Base-by-base conservation (phyloP, 345 rosid species). In the Noccaea bulbosa region DNA sequence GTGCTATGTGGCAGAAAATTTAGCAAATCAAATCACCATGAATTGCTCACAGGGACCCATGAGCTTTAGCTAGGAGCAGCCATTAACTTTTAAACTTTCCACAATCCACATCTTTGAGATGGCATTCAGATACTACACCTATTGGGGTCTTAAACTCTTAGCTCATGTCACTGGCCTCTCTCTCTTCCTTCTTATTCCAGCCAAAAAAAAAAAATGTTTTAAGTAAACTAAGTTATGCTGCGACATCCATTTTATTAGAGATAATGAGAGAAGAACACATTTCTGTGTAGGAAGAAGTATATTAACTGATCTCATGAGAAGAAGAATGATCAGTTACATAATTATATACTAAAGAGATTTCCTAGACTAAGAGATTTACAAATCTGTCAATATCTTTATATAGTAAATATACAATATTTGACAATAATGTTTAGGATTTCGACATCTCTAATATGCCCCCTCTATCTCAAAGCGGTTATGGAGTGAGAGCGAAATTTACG, bases 21-120 rank as follows among this genome's bases (percentile, higher is more conserved):
- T 70, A 50, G 71, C 79, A 56, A 76, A 63, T 69, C 65, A 69
- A 40, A 76, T 55, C 54, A 33, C 7, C 52, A 32, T 11, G 67
- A 70, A 46, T 70, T 76, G 71, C 79, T 70, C 54, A 22, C 43
- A 76, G 75, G 79, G 75, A 22, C 79, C 79, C 75, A 64, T 70
- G 71, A 76, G 49, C 79, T 76, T 41, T 64, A 64, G 41, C 54
- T 70, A 64, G 24, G 39, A 64, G 79, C 79, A 70, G 71, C 71
- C 79, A 56, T 64, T 40, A 64, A 34, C 56, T 58, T 68, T 64
- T n/a, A n/a, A n/a, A n/a, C n/a, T n/a, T n/a, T n/a, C n/a, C n/a
- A n/a, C n/a, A n/a, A n/a, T n/a, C 50, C 53, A 10, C 52, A 49
- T 32, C 33, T 76, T 63, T 75, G 37, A 24, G 37, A 24, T 44